phyloP scores from a whole-genome alignment of 2,329 filamentous ascomycete genomes.

The Botrytis fabae region DNA sequence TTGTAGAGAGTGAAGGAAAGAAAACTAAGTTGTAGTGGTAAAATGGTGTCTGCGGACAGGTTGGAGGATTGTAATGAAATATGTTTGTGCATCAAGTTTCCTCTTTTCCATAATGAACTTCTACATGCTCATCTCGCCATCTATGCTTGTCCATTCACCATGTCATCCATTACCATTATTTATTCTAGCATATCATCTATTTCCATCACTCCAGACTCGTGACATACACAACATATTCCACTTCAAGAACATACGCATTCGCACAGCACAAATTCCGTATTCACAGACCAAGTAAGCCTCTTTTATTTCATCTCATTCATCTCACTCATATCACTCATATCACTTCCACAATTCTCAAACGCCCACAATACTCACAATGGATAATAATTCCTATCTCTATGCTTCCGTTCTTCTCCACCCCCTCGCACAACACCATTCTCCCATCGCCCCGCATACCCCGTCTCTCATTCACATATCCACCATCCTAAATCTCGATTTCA shows the following conservation, averaged over 20 bases:
- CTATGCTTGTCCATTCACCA: not conserved
- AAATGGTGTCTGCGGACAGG: not conserved
- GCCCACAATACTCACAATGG: too few species aligned
- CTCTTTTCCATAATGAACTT: not conserved
- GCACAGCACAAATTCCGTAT: not conserved
- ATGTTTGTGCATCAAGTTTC: not conserved
- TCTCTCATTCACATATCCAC: not conserved
- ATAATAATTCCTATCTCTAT: not conserved
- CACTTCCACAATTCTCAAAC: not conserved
- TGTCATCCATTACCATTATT: not conserved
- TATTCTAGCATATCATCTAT: not conserved
- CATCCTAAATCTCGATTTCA: not conserved
- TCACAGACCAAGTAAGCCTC: not conserved
- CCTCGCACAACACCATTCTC: not conserved
- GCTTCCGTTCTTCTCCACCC: not conserved
- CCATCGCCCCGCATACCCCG: not conserved
- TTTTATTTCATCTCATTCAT: not conserved
- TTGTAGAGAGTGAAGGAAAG: slow-evolving; percentile 75
- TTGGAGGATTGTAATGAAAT: slow-evolving; percentile 10
- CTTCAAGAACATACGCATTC: not conserved
- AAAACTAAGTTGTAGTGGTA: slow-evolving; percentile 73
- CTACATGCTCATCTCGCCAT: not conserved
- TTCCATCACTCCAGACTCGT: not conserved
- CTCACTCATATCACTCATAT: not conserved
- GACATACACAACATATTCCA: not conserved